Percentiles rank a stretch among this genome's conserved stretches.
phyloP scores from a whole-genome alignment of 2,329 filamentous ascomycete species.

The Penicillium sp. region DNA sequence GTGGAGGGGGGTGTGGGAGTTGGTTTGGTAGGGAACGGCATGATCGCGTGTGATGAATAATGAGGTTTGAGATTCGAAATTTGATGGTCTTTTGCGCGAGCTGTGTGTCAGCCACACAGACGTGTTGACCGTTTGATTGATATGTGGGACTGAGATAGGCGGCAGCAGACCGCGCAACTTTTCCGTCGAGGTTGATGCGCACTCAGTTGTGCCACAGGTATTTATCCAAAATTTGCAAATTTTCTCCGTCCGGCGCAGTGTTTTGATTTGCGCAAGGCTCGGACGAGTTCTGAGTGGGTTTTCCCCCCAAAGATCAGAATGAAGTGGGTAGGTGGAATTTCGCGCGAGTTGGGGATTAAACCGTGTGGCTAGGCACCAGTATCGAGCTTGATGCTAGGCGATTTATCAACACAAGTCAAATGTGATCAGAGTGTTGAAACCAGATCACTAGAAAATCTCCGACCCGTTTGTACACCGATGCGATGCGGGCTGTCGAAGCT shows the following conservation, averaged over 20 bases:
- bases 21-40: conserved; percentile 30
- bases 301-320: background rate
- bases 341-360: conserved; percentile 1
- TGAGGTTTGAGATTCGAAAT: background rate
- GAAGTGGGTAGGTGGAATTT: background rate
- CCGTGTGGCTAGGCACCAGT: background rate
- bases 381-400: background rate
- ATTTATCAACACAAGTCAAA: background rate
- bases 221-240: background rate
- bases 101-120: background rate
- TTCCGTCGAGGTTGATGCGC: background rate
- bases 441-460: background rate
- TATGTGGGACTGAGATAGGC: background rate
- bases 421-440: background rate
- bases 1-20: conserved; percentile 53
- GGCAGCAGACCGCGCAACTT: background rate
- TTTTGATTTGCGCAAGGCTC: background rate
- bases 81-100: background rate
- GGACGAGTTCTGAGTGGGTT: background rate
- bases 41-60: background rate
- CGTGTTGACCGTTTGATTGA: background rate
- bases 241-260: background rate
- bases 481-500: conserved; percentile 8
- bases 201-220: background rate
- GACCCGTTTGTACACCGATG: background rate